phyloP scores from a whole-genome alignment of 2,329 filamentous ascomycete species.

The Exserohilum turcica region DNA sequence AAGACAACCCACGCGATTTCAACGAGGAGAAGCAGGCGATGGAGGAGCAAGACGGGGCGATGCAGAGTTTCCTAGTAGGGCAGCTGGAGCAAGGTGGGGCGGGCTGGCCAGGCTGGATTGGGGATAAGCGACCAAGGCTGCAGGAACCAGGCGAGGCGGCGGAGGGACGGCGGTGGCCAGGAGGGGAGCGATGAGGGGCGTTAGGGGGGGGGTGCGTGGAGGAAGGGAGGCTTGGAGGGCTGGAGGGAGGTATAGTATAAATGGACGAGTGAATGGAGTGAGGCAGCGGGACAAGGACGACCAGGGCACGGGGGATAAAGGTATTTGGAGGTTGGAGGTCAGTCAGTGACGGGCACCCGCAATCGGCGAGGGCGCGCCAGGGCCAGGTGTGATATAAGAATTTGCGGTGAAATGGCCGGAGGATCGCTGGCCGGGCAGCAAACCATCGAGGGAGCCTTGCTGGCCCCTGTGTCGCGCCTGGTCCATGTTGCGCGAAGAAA shows the following conservation, averaged over 20 bases:
- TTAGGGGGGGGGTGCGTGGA: background rate
- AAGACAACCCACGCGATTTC: constrained; percentile 32
- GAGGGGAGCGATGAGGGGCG: background rate
- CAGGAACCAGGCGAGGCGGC: constrained; percentile 14
- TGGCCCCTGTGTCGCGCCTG: constrained; percentile 24
- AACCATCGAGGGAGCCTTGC: constrained; percentile 32
- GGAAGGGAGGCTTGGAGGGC: too few relatives aligned
- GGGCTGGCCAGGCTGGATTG: constrained; percentile 23
- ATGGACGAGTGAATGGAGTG: constrained; percentile 13
- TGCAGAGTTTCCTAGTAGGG: constrained; percentile 13
- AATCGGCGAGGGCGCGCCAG: constrained; percentile 30
- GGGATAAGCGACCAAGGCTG: constrained; percentile 13
- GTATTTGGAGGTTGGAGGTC: constrained; percentile 16
- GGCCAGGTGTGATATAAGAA: constrained; percentile 40
- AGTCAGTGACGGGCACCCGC: constrained; percentile 21
- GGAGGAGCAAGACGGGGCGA: constrained; percentile 3
- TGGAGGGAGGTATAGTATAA: constrained; percentile 13
- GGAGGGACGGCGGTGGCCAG: background rate
- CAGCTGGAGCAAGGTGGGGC: constrained; percentile 24
- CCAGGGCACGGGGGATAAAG: constrained; percentile 6
- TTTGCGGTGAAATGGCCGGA: constrained; percentile 39
- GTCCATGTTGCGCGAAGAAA: constrained; percentile 32
- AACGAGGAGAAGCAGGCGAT: background rate
- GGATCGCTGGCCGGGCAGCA: constrained; percentile 35
- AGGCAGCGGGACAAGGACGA: constrained; percentile 18